These are phyloP conservation scores for Ceratocystis diversiconidia DNA, from an alignment of 2,329 filamentous ascomycete species.

Conservation along the genomic window DNA sequence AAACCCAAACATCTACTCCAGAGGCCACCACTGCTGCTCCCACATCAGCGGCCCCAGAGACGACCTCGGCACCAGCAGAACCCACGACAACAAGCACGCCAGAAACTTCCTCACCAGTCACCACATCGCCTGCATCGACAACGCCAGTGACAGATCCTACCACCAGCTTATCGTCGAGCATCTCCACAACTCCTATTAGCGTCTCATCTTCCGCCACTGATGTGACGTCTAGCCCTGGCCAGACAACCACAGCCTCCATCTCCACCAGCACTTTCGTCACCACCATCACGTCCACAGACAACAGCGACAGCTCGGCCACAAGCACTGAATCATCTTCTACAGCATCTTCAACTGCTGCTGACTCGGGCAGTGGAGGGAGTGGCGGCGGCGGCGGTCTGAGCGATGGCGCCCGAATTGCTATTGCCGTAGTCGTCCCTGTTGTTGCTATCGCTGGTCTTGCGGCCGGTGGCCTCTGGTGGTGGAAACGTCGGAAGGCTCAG, in stretches of 20 bases:
- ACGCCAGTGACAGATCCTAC: neutral
- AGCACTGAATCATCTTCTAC: slow-evolving; percentile 20
- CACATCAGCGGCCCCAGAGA: slow-evolving; percentile 18
- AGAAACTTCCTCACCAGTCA: slow-evolving; percentile 10
- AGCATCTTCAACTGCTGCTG: slow-evolving; percentile 23
- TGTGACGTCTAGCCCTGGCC: slow-evolving; percentile 10
- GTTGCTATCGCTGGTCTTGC: slow-evolving; percentile 72
- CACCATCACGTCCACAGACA: slow-evolving; percentile 21
- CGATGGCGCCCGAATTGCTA: slow-evolving; percentile 61
- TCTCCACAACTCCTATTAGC: slow-evolving; percentile 19
- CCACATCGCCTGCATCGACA: slow-evolving; percentile 13
- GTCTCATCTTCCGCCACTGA: slow-evolving; percentile 17
- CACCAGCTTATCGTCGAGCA: neutral
- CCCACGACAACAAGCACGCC: slow-evolving; percentile 13
- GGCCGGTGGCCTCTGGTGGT: slow-evolving; percentile 64
- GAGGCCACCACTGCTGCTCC: neutral
- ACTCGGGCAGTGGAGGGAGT: slow-evolving; percentile 22
- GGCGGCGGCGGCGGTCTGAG: slow-evolving; percentile 34
- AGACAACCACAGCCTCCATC: slow-evolving; percentile 17
- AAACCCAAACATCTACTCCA: slow-evolving; percentile 19
- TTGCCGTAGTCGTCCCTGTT: slow-evolving; percentile 89
- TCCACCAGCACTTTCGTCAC: slow-evolving; percentile 20
- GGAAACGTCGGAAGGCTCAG: slow-evolving; percentile 74
- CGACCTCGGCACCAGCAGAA: slow-evolving; percentile 10
- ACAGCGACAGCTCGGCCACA: slow-evolving; percentile 1